phyloP scores from a whole-genome alignment of 2,329 filamentous ascomycete species.

The Bertia moriformis region DNA sequence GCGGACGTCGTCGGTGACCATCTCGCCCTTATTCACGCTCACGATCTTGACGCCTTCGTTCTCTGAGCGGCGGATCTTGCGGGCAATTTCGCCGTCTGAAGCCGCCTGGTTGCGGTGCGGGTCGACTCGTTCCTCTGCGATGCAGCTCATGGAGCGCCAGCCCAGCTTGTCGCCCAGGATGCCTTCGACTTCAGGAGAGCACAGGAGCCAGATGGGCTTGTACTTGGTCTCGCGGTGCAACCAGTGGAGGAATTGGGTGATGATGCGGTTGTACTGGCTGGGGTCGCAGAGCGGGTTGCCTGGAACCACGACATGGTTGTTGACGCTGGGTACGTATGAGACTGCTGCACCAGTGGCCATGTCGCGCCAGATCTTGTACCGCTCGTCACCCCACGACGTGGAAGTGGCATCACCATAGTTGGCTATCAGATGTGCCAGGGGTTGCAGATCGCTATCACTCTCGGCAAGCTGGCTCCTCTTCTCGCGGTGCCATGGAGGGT shows the following conservation, averaged over 20 bases:
- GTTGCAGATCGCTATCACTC: conserved; percentile 45
- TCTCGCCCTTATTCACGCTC: conserved; percentile 50
- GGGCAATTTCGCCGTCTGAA: conserved; percentile 46
- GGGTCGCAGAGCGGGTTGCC: conserved; percentile 76
- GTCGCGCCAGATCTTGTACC: conserved; percentile 80
- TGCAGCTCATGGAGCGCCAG: conserved; percentile 80
- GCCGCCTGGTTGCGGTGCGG: conserved; percentile 51
- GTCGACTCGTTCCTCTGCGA: conserved; percentile 76
- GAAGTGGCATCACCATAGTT: conserved; percentile 93
- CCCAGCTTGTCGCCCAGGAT: conserved; percentile 67
- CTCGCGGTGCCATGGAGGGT: conserved; percentile 42
- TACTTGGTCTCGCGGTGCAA: conserved; percentile 54
- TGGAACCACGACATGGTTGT: conserved; percentile 68
- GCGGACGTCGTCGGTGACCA: conserved; percentile 51
- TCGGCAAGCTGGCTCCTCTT: conserved; percentile 21
- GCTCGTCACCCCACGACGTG: conserved; percentile 82
- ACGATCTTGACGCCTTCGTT: conserved; percentile 71
- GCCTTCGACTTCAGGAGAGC: conserved; percentile 64
- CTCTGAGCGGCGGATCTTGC: conserved; percentile 69
- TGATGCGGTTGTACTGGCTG: conserved; percentile 60
- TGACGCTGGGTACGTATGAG: conserved; percentile 62
- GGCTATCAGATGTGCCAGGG: conserved; percentile 75
- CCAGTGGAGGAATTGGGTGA: conserved; percentile 61
- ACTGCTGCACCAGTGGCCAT: conserved; percentile 65
- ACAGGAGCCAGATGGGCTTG: conserved; percentile 79